Conservation (phyloP, 306 rosid species). For the Fragaria iinumae region DNA sequence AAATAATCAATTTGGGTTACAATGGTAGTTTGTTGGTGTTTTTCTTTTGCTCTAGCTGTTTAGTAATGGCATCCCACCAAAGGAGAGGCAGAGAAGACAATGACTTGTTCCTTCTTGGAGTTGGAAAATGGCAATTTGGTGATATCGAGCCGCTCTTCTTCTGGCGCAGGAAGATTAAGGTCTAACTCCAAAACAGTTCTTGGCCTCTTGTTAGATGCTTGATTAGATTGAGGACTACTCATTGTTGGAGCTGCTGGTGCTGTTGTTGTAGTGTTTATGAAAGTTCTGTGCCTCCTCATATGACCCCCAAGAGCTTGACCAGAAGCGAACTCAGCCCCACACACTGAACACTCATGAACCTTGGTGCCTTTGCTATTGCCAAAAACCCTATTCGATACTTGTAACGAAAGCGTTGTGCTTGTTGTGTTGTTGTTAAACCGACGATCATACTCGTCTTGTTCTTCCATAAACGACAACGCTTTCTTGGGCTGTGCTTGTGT, state of each 20-base stretch:
- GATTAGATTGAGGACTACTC: constrained; percentile 16
- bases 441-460: constrained; percentile 3
- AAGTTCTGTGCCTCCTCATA: constrained; percentile 79
- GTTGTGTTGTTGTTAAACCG: constrained; percentile 26
- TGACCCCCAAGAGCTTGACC: constrained; percentile 98
- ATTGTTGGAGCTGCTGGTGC: neutral
- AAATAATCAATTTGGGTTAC: constrained; percentile 20
- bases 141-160: constrained; percentile 47
- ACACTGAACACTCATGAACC: constrained; percentile 75
- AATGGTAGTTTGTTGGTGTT: neutral
- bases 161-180: constrained; percentile 85
- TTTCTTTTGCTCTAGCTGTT: neutral
- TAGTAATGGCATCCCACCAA: constrained; percentile 79
- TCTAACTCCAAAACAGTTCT: constrained; percentile 55
- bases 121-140: constrained; percentile 45
- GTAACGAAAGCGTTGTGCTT: constrained; percentile 56
- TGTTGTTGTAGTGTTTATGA: constrained; percentile 20
- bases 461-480: constrained; percentile 17
- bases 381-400: constrained; percentile 34
- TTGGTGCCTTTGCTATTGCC: constrained; percentile 30
- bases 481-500: constrained; percentile 26
- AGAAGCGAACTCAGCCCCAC: constrained; percentile 76
- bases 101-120: constrained; percentile 40
- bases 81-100: constrained; percentile 68
- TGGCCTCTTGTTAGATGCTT: constrained; percentile 37